Evolutionary conservation across 768 basidiomycete species (phyloP).

Genomic region (Tubosaeta sp.): DNA sequence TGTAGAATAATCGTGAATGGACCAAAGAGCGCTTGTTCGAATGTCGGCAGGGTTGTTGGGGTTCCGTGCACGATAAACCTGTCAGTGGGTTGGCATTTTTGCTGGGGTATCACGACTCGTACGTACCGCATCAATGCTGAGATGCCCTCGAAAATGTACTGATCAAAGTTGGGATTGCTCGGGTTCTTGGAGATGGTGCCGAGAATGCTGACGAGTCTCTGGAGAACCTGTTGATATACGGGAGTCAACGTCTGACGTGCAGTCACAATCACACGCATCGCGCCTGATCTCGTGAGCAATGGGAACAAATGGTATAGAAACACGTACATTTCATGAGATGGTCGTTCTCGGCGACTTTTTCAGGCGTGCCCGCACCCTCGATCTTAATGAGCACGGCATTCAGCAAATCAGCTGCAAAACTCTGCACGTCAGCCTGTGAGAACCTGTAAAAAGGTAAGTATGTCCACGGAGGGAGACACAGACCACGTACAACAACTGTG

Average conservation of each 20-base stretch:
- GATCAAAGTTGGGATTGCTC: constrained; percentile 96
- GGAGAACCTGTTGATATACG: constrained; percentile 58
- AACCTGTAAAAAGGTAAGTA: constrained; percentile 49
- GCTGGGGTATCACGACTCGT: neutral
- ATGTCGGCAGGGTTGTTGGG: constrained; percentile 60
- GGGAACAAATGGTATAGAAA: neutral
- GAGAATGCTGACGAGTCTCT: constrained; percentile 76
- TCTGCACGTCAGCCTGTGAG: constrained; percentile 80
- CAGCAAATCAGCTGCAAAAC: constrained; percentile 71
- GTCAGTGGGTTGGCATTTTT: neutral
- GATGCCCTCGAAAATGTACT: constrained; percentile 95
- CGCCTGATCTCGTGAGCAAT: constrained; percentile 47
- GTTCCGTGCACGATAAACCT: constrained; percentile 81
- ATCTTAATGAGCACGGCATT: constrained; percentile 74
- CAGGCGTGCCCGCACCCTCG: constrained; percentile 71
- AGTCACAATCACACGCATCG: constrained; percentile 90
- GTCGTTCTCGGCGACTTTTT: constrained; percentile 96
- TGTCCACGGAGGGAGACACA: neutral
- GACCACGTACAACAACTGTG: constrained; percentile 61
- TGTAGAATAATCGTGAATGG: constrained; percentile 86
- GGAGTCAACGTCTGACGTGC: constrained; percentile 75
- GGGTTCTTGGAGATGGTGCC: constrained; percentile 92
- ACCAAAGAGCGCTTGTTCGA: constrained; percentile 79
- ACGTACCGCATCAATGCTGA: constrained; percentile 84
- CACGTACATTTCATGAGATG: constrained; percentile 92